Base-by-base conservation (phyloP, 139 green algal species). In the Closterium sp. region DNA sequence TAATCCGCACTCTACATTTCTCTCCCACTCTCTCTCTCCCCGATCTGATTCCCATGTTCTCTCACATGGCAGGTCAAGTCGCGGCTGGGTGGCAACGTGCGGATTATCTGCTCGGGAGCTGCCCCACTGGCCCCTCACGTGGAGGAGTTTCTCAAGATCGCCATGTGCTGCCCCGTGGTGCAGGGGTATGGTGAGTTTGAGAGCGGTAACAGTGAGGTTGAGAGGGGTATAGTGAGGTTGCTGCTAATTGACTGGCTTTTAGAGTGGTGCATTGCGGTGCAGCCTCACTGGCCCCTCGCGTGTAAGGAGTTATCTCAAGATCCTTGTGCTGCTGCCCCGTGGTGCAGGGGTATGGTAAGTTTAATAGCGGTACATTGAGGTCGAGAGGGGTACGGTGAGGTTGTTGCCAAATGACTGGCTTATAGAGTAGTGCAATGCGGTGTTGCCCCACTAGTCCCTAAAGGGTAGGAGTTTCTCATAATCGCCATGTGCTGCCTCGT, bases 81-180 rank as follows among this genome's bases (percentile, higher is more conserved):
- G 31, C 91, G 92, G 42, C 93, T 96, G 22, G 94, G 94, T 1
- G 94, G 94, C 9, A 32, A 87, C 31, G 94, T 96, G 91, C 85
- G 91, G 62, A 73, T 96, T 31, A 95, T 96, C 38, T 50, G 95
- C 22, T 96, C 93, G 31, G 96, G 96, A 6, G 97, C 95, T 22
- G 97, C 97, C 32, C 97, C 97, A 29, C 94, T 98, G 29, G 93
- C 96, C n/a, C 94, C 50, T 6, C 94, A 96, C 84, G 94, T 96
- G 31, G 94, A 96, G 91, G 91, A 96, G 28, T 96, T 96, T 88
- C 86, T 96, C 13, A 87, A 95, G 24, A 94, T 96, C 9, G 31
- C 91, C 31, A 96, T 96, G 94, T 96, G 94, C 86, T 88, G 42
- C 85, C 45, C 87, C 30, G 94, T 96, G 28, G 42, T 96, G n/a